A percentile compares a stretch with the other conserved stretches of the same genome.
phyloP scores from a whole-genome alignment of 768 basidiomycete genomes.

The Hortiboletus campestris region DNA sequence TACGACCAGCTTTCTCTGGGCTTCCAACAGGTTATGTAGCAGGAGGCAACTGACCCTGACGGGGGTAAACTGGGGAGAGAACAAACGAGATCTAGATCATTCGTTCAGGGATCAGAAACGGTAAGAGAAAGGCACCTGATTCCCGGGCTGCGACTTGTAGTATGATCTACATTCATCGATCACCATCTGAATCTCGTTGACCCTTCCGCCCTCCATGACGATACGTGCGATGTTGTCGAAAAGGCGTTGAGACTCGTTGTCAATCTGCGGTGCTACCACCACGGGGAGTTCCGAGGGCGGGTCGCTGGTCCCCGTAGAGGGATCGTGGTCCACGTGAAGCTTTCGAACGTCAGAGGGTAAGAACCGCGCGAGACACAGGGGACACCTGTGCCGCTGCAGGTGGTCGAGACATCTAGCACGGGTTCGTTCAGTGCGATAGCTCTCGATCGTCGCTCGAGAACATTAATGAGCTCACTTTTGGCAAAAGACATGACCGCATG shows the following conservation, averaged over 20 bases:
- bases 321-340: slow-evolving; percentile 57
- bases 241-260: slow-evolving; percentile 49
- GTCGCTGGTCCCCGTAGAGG: slow-evolving; percentile 28
- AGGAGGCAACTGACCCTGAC: slow-evolving; percentile 49
- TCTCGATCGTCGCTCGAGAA: slow-evolving; percentile 21
- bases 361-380: slow-evolving; percentile 61
- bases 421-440: slow-evolving; percentile 3
- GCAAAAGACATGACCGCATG: slow-evolving; percentile 75
- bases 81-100: slow-evolving; percentile 10
- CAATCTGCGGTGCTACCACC: slow-evolving; percentile 25
- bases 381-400: slow-evolving; percentile 50
- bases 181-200: slow-evolving; percentile 46
- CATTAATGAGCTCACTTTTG: slow-evolving; percentile 32
- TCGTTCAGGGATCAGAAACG: slow-evolving; percentile 5
- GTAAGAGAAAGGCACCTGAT: slow-evolving; percentile 37
- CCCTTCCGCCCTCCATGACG: slow-evolving; percentile 54
- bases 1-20: slow-evolving; percentile 40
- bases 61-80: slow-evolving; percentile 43
- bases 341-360: slow-evolving; percentile 43
- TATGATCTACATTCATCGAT: slow-evolving; percentile 52
- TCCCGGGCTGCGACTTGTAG: slow-evolving; percentile 44
- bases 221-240: slow-evolving; percentile 53
- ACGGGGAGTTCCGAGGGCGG: slow-evolving; percentile 19
- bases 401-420: slow-evolving; percentile 52
- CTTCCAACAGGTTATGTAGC: slow-evolving; percentile 50